Evolutionary conservation across 2,329 filamentous ascomycete species (phyloP).

Genomic region (Cercospora sojina): DNA sequence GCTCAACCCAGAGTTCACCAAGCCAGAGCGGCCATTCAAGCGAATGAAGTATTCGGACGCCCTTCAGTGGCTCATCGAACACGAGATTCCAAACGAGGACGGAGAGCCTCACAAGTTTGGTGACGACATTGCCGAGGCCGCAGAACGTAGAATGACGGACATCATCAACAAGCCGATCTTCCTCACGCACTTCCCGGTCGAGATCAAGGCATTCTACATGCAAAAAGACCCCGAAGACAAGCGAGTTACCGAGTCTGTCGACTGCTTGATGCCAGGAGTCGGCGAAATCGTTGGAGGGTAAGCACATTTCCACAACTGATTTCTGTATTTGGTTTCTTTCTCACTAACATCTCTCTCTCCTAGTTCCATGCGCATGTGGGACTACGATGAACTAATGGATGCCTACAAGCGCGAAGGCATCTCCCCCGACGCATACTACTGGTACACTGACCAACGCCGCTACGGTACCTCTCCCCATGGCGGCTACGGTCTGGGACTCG

Average conservation of each 20-base stretch:
- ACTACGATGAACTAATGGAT: constrained; percentile 82
- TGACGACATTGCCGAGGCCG: constrained; percentile 96
- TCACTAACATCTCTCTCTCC: constrained; percentile 47
- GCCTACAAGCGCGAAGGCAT: constrained; percentile 88
- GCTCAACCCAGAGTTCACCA: constrained; percentile 87
- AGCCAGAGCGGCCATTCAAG: constrained; percentile 80
- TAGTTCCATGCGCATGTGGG: constrained; percentile 93
- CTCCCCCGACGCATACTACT: constrained; percentile 84
- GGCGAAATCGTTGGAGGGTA: constrained; percentile 74
- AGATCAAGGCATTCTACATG: constrained; percentile 99
- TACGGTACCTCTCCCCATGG: constrained; percentile 92
- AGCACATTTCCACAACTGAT: not conserved
- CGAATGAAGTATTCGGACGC: constrained; percentile 95
- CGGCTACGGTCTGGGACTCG: constrained; percentile 88
- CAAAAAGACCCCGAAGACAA: constrained; percentile 75
- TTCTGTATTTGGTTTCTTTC: not conserved
- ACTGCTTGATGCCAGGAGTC: constrained; percentile 85
- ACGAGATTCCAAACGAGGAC: constrained; percentile 91
- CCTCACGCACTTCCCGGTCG: constrained; percentile 92
- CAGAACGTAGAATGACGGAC: constrained; percentile 95
- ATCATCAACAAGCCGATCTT: constrained; percentile 94
- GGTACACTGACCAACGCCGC: constrained; percentile 80
- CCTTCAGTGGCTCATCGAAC: constrained; percentile 87
- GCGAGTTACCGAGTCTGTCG: constrained; percentile 89
- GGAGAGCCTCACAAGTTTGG: constrained; percentile 87